These are phyloP conservation scores for Cercospora beticola DNA, from an alignment of 2,329 filamentous ascomycete genomes.

Conservation along the genomic window DNA sequence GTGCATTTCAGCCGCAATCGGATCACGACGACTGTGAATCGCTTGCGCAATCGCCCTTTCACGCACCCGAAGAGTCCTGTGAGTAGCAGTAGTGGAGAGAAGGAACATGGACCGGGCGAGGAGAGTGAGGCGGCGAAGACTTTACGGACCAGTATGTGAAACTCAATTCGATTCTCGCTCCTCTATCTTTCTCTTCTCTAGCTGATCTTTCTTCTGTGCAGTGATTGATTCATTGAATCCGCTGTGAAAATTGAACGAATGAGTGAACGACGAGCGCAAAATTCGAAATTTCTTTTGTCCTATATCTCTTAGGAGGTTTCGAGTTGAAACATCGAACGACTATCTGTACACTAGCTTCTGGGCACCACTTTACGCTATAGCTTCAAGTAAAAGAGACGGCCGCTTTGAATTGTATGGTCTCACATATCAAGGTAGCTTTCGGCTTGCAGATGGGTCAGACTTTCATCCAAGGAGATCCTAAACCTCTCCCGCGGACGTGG, in stretches of 20 bases:
- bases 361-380: too few relatives aligned
- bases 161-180: background rate
- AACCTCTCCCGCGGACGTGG: too few relatives aligned
- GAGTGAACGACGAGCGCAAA: background rate
- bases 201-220: background rate
- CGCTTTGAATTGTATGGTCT: too few relatives aligned
- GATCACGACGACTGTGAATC: background rate
- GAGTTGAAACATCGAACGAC: too few relatives aligned
- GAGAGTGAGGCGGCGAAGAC: background rate
- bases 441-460: too few relatives aligned
- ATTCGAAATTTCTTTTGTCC: background rate
- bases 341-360: too few relatives aligned
- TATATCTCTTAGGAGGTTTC: too few relatives aligned
- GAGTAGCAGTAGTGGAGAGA: background rate
- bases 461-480: too few relatives aligned
- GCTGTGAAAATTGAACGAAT: background rate
- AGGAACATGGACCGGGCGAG: background rate
- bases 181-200: background rate
- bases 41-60: background rate
- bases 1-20: conserved; percentile 7
- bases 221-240: background rate
- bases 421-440: too few relatives aligned
- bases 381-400: too few relatives aligned
- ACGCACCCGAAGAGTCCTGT: background rate
- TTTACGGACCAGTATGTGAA: background rate